Evolutionary conservation across 2,329 filamentous ascomycete species (phyloP).

Genomic region (Penicillium sp.): DNA sequence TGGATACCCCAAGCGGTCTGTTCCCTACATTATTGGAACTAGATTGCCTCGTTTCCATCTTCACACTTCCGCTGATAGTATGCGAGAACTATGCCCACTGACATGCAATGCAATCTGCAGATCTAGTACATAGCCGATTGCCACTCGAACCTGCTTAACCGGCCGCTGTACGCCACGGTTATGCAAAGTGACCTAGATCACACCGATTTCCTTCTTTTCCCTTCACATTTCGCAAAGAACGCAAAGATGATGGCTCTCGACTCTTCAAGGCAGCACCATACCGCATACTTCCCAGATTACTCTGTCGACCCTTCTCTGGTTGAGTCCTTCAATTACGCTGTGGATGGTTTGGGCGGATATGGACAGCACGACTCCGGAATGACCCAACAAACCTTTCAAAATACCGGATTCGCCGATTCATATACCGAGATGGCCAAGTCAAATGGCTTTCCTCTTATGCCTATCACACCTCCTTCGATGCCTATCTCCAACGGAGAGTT

Average conservation of each 20-base stretch:
- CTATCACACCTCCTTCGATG: constrained; percentile 40
- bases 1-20: constrained; percentile 23
- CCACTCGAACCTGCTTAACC: constrained; percentile 13
- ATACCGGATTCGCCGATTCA: constrained; percentile 34
- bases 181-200: constrained; percentile 28
- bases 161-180: constrained; percentile 15
- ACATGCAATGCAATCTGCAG: constrained; percentile 21
- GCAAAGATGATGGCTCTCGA: constrained; percentile 41
- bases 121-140: constrained; percentile 17
- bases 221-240: constrained; percentile 16
- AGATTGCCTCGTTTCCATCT: background rate
- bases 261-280: constrained; percentile 36
- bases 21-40: constrained; percentile 16
- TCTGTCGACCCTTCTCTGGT: constrained; percentile 39
- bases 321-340: constrained; percentile 37
- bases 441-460: constrained; percentile 34
- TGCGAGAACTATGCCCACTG: constrained; percentile 5
- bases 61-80: background rate
- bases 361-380: constrained; percentile 29
- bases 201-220: constrained; percentile 30
- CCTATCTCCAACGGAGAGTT: constrained; percentile 42
- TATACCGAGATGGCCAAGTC: constrained; percentile 32
- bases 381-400: constrained; percentile 35
- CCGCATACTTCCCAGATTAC: constrained; percentile 36
- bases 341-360: constrained; percentile 32